These are phyloP conservation scores for Obba rivulosa DNA, from an alignment of 768 basidiomycete genomes.

Conservation along the genomic window DNA sequence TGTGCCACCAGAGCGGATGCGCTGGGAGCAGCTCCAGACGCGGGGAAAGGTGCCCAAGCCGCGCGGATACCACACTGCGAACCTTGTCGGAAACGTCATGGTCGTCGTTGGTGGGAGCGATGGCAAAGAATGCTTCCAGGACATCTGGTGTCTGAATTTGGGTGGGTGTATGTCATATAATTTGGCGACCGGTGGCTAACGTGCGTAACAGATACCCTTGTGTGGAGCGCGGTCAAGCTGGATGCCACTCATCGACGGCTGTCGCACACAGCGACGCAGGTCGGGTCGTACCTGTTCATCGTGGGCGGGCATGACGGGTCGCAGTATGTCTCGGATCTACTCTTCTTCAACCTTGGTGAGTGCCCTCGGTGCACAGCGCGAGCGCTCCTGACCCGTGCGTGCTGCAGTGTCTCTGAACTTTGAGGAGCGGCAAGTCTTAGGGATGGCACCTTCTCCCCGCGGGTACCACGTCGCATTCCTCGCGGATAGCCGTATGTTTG, in stretches of 20 bases:
- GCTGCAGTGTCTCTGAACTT: slow-evolving; percentile 74
- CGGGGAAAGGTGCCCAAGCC: slow-evolving; percentile 49
- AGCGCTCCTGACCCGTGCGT: too few species aligned
- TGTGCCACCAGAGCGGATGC: slow-evolving; percentile 34
- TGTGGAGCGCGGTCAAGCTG: slow-evolving; percentile 39
- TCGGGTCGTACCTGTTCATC: slow-evolving; percentile 89
- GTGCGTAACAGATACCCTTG: slow-evolving; percentile 19
- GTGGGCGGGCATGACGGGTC: slow-evolving; percentile 83
- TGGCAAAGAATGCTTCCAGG: slow-evolving; percentile 81
- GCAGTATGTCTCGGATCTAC: slow-evolving; percentile 67
- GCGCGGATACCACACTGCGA: slow-evolving; percentile 89
- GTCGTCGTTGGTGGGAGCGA: slow-evolving; percentile 89
- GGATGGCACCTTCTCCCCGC: slow-evolving; percentile 64
- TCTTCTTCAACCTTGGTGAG: slow-evolving; percentile 87
- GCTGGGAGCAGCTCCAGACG: slow-evolving; percentile 58
- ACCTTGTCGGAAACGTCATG: slow-evolving; percentile 81
- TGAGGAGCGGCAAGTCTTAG: slow-evolving; percentile 64
- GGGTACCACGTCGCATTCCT: slow-evolving; percentile 84
- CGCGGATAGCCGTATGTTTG: slow-evolving; percentile 78
- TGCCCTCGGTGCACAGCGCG: slow-evolving; percentile 18
- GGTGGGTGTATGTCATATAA: slow-evolving; percentile 42
- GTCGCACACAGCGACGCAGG: slow-evolving; percentile 83
- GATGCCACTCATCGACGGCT: slow-evolving; percentile 52
- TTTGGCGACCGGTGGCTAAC: neutral
- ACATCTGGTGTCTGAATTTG: slow-evolving; percentile 83